A percentile compares a stretch with the other conserved stretches of the same genome.
phyloP scores from a whole-genome alignment of 2,329 filamentous ascomycete genomes.

The Colletotrichum tanaceti region DNA sequence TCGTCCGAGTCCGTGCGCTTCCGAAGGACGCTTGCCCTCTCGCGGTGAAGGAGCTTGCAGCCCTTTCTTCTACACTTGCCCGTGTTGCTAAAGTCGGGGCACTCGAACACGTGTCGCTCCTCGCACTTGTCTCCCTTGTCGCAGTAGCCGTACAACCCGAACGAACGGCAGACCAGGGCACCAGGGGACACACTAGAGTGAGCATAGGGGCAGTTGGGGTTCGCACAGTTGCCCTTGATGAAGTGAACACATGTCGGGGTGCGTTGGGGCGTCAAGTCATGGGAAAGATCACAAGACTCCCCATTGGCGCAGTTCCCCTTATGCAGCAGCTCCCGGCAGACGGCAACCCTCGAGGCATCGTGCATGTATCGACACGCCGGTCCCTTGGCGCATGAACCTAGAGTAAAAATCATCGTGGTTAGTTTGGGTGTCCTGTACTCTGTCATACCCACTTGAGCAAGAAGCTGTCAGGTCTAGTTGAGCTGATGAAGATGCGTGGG shows the following conservation, averaged over 20 bases:
- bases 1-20: constrained; percentile 68
- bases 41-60: constrained; percentile 88
- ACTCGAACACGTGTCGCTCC: constrained; percentile 90
- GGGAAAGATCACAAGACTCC: constrained; percentile 88
- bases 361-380: constrained; percentile 84
- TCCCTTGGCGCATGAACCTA: constrained; percentile 89
- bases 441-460: constrained; percentile 47
- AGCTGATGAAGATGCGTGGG: constrained; percentile 6
- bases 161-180: constrained; percentile 84
- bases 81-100: constrained; percentile 93
- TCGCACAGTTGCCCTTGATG: constrained; percentile 89
- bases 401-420: constrained; percentile 49
- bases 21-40: constrained; percentile 83
- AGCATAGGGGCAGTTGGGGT: constrained; percentile 85
- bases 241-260: constrained; percentile 91
- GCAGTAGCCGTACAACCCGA: constrained; percentile 91
- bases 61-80: constrained; percentile 83
- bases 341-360: constrained; percentile 86
- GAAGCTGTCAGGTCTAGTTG: constrained; percentile 3
- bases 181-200: constrained; percentile 82
- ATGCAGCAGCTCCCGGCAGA: constrained; percentile 88
- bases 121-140: constrained; percentile 81
- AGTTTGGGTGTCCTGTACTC: constrained; percentile 56
- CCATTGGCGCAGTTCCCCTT: constrained; percentile 82
- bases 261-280: constrained; percentile 84